These are phyloP conservation scores for Liriodendron chinense DNA, from an alignment of 164 flowering plant genomes.

Conservation along the genomic window DNA sequence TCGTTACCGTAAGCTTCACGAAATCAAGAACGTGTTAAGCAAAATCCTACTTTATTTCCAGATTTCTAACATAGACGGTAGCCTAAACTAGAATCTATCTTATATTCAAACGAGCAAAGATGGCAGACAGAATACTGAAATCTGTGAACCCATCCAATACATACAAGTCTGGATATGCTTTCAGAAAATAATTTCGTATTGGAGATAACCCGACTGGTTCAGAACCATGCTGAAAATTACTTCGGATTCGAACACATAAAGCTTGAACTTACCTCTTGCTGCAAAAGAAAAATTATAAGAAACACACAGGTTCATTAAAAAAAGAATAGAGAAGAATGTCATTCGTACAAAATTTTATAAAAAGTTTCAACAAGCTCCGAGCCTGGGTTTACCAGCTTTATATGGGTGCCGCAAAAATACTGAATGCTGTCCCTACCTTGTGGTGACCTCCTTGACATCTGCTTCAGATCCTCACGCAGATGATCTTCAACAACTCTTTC, in stretches of 20 bases:
- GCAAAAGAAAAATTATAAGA: conserved; percentile 53
- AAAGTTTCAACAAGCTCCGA: conserved; percentile 21
- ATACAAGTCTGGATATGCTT: conserved; percentile 44
- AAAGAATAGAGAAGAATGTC: background rate
- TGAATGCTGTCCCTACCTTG: conserved; percentile 85
- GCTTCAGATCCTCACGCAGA: conserved; percentile 67
- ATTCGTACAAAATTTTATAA: background rate
- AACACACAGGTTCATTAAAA: conserved; percentile 25
- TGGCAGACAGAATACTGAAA: conserved; percentile 5
- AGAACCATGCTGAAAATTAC: conserved; percentile 55
- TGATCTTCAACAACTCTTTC: conserved; percentile 73
- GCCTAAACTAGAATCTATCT: conserved; percentile 56
- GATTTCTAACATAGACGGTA: conserved; percentile 45
- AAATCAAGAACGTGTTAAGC: conserved; percentile 79
- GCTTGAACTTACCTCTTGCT: conserved; percentile 98
- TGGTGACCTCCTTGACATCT: conserved; percentile 65
- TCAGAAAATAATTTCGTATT: conserved; percentile 44
- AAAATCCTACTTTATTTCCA: conserved; percentile 40
- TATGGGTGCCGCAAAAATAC: conserved; percentile 33
- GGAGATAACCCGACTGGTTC: conserved; percentile 51
- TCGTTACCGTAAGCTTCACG: conserved; percentile 91
- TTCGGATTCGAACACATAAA: conserved; percentile 65
- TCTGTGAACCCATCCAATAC: conserved; percentile 46
- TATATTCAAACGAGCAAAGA: conserved; percentile 34
- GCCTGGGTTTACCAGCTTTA: conserved; percentile 42